These are phyloP conservation scores for Ploettnerulaceae sp. DNA, from an alignment of 2,329 filamentous ascomycete genomes.

Conservation along the genomic window DNA sequence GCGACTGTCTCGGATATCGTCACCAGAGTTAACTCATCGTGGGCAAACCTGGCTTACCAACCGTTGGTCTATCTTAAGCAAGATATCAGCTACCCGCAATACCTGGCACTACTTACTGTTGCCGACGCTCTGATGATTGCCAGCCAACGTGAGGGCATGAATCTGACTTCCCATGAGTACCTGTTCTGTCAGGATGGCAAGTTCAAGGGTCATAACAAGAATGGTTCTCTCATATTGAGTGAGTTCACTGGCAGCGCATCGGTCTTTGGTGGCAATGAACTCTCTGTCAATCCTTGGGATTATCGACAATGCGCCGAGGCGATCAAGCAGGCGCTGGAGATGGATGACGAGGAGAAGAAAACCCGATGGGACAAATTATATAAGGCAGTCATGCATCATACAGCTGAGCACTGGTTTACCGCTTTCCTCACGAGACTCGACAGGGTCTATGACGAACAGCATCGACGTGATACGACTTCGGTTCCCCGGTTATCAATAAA, in stretches of 20 bases:
- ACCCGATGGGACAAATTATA: slow-evolving; percentile 70
- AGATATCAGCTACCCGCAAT: slow-evolving; percentile 88
- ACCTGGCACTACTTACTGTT: slow-evolving; percentile 83
- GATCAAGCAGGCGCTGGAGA: slow-evolving; percentile 77
- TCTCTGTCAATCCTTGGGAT: slow-evolving; percentile 93
- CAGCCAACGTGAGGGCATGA: slow-evolving; percentile 95
- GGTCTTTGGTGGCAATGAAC: slow-evolving; percentile 73
- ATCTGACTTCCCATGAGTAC: slow-evolving; percentile 90
- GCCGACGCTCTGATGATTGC: slow-evolving; percentile 93
- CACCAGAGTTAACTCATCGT: slow-evolving; percentile 85
- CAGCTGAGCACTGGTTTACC: slow-evolving; percentile 81
- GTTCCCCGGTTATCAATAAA: slow-evolving; percentile 77
- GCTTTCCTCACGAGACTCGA: slow-evolving; percentile 67
- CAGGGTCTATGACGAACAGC: slow-evolving; percentile 76
- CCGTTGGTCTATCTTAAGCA: slow-evolving; percentile 92
- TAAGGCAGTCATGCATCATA: slow-evolving; percentile 71
- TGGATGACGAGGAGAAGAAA: slow-evolving; percentile 69
- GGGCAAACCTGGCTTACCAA: slow-evolving; percentile 87
- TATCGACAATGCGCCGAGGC: slow-evolving; percentile 83
- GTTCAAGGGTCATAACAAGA: slow-evolving; percentile 63
- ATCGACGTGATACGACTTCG: slow-evolving; percentile 75
- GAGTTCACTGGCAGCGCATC: slow-evolving; percentile 93
- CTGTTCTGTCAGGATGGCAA: slow-evolving; percentile 87
- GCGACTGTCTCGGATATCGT: slow-evolving; percentile 90
- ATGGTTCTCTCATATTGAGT: slow-evolving; percentile 84